Evolutionary conservation across 805 yeast genomes (phyloP).

Genomic region (Saturnispora sekii): DNA sequence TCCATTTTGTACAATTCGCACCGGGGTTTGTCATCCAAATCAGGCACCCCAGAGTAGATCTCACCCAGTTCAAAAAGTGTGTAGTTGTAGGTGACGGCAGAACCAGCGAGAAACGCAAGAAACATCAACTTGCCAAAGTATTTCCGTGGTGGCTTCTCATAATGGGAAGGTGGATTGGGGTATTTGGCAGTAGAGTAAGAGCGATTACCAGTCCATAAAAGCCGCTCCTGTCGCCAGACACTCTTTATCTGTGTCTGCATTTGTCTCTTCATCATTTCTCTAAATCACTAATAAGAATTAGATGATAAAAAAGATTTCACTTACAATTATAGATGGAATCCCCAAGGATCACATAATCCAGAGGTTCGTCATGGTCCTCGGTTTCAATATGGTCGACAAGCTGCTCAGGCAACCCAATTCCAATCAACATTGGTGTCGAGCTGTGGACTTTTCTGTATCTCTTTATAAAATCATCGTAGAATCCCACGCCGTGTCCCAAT

Average conservation of each 20-base stretch:
- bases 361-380: slow-evolving; percentile 53
- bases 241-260: neutral
- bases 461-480: slow-evolving; percentile 68
- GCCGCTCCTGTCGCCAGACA: neutral
- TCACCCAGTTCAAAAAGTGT: slow-evolving; percentile 24
- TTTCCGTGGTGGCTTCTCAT: slow-evolving; percentile 8
- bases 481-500: slow-evolving; percentile 91
- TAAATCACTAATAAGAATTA: neutral
- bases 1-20: slow-evolving; percentile 18
- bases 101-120: slow-evolving; percentile 20
- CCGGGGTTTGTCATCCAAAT: slow-evolving; percentile 17
- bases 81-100: slow-evolving; percentile 18
- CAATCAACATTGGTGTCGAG: slow-evolving; percentile 39
- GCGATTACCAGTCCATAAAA: neutral
- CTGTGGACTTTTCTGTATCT: slow-evolving; percentile 32
- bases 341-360: slow-evolving; percentile 47
- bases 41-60: slow-evolving; percentile 14
- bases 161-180: slow-evolving; percentile 15
- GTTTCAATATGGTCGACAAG: slow-evolving; percentile 41
- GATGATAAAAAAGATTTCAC: neutral
- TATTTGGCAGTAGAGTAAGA: slow-evolving; percentile 11
- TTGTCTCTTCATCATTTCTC: too few relatives aligned
- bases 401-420: slow-evolving; percentile 60
- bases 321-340: slow-evolving; percentile 16
- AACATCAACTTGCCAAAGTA: slow-evolving; percentile 7